These are phyloP conservation scores for Anaeromyces robustus DNA, from an alignment of 192 early-diverging fungal genomes.

Conservation along the genomic window DNA sequence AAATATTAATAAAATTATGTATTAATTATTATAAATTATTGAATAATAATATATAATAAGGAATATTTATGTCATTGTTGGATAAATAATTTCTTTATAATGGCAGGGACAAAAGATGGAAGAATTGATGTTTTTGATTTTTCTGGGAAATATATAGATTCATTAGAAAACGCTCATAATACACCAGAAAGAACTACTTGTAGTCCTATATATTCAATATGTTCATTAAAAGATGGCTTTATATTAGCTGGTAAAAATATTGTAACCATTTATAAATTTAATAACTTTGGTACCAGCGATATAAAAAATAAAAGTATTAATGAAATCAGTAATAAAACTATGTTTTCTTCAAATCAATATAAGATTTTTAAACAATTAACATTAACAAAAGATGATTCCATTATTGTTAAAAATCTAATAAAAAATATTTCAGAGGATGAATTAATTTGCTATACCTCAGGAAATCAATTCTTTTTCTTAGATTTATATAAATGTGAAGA, in stretches of 20 bases:
- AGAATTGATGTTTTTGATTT: neutral
- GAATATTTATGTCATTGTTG: neutral
- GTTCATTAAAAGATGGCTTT: neutral
- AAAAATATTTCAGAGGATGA: constrained; percentile 26
- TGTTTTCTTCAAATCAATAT: neutral
- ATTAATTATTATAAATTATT: too few species aligned
- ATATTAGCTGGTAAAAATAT: neutral
- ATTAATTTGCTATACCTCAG: constrained; percentile 20
- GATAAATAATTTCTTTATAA: neutral
- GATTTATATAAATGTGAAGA: neutral
- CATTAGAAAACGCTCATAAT: neutral
- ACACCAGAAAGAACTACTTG: neutral
- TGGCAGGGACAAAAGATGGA: neutral
- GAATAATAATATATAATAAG: too few species aligned
- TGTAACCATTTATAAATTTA: neutral
- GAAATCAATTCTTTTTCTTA: constrained; percentile 20
- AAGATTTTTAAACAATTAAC: constrained; percentile 12
- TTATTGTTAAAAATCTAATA: constrained; percentile 21
- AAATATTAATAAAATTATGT: too few species aligned
- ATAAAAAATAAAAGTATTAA: neutral
- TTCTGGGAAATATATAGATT: neutral
- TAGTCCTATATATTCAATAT: neutral
- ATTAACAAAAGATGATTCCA: constrained; percentile 16
- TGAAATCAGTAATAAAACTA: neutral
- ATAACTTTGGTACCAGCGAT: neutral